phyloP scores from a whole-genome alignment of 768 basidiomycete genomes.

The Russula virescens region DNA sequence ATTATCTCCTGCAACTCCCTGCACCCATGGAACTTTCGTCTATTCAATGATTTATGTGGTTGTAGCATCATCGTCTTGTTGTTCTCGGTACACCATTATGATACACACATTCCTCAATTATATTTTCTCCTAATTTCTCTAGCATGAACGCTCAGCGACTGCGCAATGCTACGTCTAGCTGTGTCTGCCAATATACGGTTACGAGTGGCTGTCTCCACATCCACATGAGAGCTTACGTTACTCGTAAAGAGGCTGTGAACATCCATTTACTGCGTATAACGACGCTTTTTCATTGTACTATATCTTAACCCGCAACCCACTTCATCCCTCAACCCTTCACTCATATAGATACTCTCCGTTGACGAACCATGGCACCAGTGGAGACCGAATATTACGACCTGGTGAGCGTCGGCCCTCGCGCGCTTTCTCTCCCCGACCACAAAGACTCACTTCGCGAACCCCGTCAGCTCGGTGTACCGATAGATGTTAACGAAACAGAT shows the following conservation, averaged over 20 bases:
- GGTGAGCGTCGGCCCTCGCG: slow-evolving; percentile 28
- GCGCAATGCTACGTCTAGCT: neutral
- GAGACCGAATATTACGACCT: slow-evolving; percentile 88
- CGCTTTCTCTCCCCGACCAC: slow-evolving; percentile 26
- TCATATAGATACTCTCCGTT: neutral
- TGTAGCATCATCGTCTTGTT: slow-evolving; percentile 8
- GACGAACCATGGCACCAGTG: slow-evolving; percentile 63
- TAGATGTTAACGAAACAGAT: slow-evolving; percentile 70
- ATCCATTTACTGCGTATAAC: no score
- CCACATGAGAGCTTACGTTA: slow-evolving; percentile 3
- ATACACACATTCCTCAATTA: neutral
- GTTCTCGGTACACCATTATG: neutral
- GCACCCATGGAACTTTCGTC: neutral
- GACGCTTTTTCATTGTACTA: no score
- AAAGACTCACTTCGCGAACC: slow-evolving; percentile 6
- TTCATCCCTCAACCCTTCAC: neutral
- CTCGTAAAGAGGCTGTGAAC: neutral
- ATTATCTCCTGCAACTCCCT: no score
- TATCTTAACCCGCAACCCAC: neutral
- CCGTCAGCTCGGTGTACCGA: slow-evolving; percentile 58
- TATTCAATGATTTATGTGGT: slow-evolving; percentile 2
- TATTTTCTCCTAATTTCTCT: no score
- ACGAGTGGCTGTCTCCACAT: no score
- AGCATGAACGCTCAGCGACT: no score
- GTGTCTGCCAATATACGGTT: neutral